Conservation (phyloP, 495 filamentous ascomycete species). For the Talaromyces adpressus region DNA sequence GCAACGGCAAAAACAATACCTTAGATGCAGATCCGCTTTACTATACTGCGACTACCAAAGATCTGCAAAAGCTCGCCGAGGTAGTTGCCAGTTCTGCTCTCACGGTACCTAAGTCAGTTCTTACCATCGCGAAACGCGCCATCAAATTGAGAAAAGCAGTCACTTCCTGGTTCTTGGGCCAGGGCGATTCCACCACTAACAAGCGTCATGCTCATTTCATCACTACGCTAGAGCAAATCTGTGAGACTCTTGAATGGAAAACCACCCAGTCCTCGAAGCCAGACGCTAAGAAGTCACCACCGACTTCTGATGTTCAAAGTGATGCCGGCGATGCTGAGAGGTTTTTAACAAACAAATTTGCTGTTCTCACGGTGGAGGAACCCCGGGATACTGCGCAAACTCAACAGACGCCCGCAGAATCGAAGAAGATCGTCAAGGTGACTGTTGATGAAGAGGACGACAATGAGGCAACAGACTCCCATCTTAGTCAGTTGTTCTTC, state of each 20-base stretch:
- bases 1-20: conserved; percentile 15
- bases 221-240: conserved; percentile 19
- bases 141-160: conserved; percentile 23
- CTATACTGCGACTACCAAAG: conserved; percentile 17
- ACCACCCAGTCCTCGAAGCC: conserved; percentile 12
- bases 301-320: conserved; percentile 9
- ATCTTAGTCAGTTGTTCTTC: conserved; percentile 18
- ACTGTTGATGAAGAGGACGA: conserved; percentile 19
- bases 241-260: conserved; percentile 23
- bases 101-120: conserved; percentile 18
- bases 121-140: conserved; percentile 21
- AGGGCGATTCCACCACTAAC: conserved; percentile 15
- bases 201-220: conserved; percentile 24
- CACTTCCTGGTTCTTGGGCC: conserved; percentile 24
- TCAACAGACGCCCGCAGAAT: conserved; percentile 9
- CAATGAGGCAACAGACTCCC: conserved; percentile 15
- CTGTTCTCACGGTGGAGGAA: conserved; percentile 27
- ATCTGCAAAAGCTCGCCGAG: conserved; percentile 23
- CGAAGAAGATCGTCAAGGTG: conserved; percentile 20
- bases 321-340: conserved; percentile 11
- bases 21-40: conserved; percentile 13
- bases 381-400: conserved; percentile 15
- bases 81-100: conserved; percentile 20
- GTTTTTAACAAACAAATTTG: conserved; percentile 20
- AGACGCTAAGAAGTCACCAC: conserved; percentile 13